A percentile compares a stretch with the other conserved stretches of the same genome.
These are phyloP conservation scores for Gelatoporia subvermispora DNA, from an alignment of 768 basidiomycete species.

Conservation along the genomic window DNA sequence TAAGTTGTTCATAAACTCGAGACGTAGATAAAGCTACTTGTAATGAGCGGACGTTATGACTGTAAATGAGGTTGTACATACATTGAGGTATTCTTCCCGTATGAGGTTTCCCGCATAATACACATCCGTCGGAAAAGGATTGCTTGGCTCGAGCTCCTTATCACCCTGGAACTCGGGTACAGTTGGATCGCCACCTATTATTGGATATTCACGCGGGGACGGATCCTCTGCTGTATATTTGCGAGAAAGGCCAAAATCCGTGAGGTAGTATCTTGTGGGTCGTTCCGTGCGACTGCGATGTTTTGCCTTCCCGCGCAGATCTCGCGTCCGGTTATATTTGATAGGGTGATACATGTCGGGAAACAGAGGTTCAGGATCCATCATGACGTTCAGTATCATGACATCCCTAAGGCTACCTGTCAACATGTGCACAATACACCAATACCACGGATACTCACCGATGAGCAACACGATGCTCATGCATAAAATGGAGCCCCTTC, in stretches of 20 bases:
- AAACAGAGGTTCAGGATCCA: conserved; percentile 13
- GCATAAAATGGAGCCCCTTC: conserved; percentile 34
- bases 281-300: conserved; percentile 13
- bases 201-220: conserved; percentile 2
- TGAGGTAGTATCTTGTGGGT: conserved; percentile 20
- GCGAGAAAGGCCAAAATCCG: conserved; percentile 18
- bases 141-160: background rate
- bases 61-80: background rate
- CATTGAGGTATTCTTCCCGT: conserved; percentile 8
- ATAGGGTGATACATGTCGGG: conserved; percentile 14
- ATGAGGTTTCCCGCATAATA: conserved; percentile 18
- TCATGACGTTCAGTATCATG: conserved; percentile 9
- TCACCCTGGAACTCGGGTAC: conserved; percentile 15
- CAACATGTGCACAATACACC: background rate
- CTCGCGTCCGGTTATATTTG: background rate
- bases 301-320: conserved; percentile 2
- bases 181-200: conserved; percentile 12
- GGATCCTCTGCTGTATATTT: conserved; percentile 7
- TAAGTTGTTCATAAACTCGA: conserved; percentile 20
- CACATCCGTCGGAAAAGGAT: conserved; percentile 19
- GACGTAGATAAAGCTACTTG: conserved; percentile 15
- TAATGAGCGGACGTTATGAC: background rate
- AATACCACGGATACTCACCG: conserved; percentile 15
- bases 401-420: conserved; percentile 9
- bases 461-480: conserved; percentile 32